phyloP scores from a whole-genome alignment of 148 eudicot genomes.

The Camellia sinensis region DNA sequence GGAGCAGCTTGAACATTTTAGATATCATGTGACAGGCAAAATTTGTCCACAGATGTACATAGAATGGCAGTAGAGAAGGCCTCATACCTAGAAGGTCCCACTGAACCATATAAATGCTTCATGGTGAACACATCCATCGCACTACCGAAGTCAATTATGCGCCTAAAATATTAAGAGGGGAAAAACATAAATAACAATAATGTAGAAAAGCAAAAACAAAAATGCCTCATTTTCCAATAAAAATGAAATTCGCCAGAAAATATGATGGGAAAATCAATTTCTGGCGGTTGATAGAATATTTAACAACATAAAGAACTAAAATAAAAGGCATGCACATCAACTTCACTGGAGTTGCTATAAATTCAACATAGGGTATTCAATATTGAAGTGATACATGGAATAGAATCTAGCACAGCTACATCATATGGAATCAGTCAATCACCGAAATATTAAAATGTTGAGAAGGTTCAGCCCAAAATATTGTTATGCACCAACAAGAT shows the following conservation, averaged over 20 bases:
- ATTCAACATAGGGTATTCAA: background rate
- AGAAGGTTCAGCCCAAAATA: background rate
- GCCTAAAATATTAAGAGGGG: constrained; percentile 47
- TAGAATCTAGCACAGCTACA: background rate
- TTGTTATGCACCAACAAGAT: background rate
- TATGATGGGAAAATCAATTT: background rate
- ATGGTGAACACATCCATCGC: constrained; percentile 79
- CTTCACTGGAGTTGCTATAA: background rate
- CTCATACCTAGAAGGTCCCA: constrained; percentile 79
- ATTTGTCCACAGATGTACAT: background rate
- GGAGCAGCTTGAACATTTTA: constrained; percentile 7
- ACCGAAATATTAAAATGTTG: background rate
- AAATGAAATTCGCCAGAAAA: background rate
- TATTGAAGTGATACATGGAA: background rate
- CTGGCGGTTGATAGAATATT: background rate
- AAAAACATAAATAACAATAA: constrained; percentile 13
- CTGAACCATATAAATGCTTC: constrained; percentile 70
- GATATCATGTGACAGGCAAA: background rate
- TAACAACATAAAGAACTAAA: background rate
- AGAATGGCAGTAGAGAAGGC: background rate
- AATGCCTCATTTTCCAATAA: background rate
- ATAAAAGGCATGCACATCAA: background rate
- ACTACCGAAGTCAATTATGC: constrained; percentile 95
- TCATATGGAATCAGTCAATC: background rate
- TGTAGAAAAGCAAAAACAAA: background rate